Base-by-base conservation (phyloP, 2,329 filamentous ascomycete species). In the Fusarium torreyae region DNA sequence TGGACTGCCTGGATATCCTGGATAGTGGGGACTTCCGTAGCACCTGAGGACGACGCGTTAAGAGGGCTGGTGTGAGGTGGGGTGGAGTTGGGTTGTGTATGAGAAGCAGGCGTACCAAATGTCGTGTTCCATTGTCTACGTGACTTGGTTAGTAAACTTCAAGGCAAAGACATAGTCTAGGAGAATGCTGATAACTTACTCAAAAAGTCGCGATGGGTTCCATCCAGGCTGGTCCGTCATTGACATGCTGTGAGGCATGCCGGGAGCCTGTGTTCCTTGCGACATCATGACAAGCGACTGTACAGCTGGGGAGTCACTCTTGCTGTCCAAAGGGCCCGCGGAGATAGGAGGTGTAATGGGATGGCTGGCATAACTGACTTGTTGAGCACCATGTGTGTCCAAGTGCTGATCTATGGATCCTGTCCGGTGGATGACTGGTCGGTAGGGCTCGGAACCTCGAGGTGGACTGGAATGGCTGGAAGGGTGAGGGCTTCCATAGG, bases 81-180 rank as follows among this genome's bases (percentile, higher is more conserved):
- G 79, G 80, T 73, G 57, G 77, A 69, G 52, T 60, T 69, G 57
- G 75, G 63, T 46, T 78, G 71, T 65, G 76, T 52, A 46, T 78
- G 75, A 57, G 74, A 65, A 53, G 62, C 67, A 52, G 88, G 89
- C 79, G 91, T 92, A 84, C 94, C 93, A 83, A 98, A 98, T 70
- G 95, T 94, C 76, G 92, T 91, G 80, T 97, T 94, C 94, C 95
- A 98, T 84, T 97, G 94, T 80, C 94, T 97, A 58, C 7, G 40
- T n/a, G 14, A 20, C 18, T 43, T 31, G 39, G 54, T 66, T 50
- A 68, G 56, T 43, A 58, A 22, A 17, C 34, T 48, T 38, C 20
- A 34, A 46, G 18, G 11, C 22, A 4, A 26, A 10, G 7, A 22
- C 2, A 28, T 4, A 20, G 13, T n/a, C 31, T n/a, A 34, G 7